Evolutionary conservation across 148 eudicot species (phyloP).

Genomic region (Polygonum aviculare): DNA sequence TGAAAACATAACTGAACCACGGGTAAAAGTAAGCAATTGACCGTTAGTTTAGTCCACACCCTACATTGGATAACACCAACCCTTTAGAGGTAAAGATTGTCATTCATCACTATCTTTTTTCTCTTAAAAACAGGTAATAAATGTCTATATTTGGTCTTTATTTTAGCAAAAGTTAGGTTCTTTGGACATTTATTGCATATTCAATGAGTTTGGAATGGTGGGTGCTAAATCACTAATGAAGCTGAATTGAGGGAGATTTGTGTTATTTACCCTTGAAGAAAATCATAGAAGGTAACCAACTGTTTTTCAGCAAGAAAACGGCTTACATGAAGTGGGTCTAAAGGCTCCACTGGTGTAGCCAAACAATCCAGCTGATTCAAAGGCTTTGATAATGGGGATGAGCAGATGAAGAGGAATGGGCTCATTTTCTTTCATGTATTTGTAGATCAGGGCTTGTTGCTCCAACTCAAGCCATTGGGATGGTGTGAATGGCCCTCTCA

Average conservation of each 20-base stretch:
- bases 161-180: not conserved
- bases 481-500: slow-evolving; percentile 50
- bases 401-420: slow-evolving; percentile 57
- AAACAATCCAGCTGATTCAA: slow-evolving; percentile 36
- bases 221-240: no score
- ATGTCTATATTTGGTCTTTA: not conserved
- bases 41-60: no score
- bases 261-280: not conserved
- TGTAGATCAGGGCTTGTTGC: slow-evolving; percentile 67
- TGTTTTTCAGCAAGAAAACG: not conserved
- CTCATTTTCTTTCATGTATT: slow-evolving; percentile 49
- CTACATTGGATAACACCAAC: not conserved
- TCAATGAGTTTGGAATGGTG: no score
- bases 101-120: not conserved
- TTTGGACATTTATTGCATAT: not conserved
- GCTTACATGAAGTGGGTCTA: slow-evolving; percentile 48
- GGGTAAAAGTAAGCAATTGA: no score
- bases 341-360: slow-evolving; percentile 29
- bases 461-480: slow-evolving; percentile 70
- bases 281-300: not conserved
- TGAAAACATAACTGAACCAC: not conserved
- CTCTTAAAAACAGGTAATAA: not conserved
- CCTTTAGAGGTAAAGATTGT: not conserved
- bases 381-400: slow-evolving; percentile 39
- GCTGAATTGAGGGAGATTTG: no score